These are phyloP conservation scores for Gossypium ekmanianum DNA, from an alignment of 345 rosid species.

Conservation along the genomic window DNA sequence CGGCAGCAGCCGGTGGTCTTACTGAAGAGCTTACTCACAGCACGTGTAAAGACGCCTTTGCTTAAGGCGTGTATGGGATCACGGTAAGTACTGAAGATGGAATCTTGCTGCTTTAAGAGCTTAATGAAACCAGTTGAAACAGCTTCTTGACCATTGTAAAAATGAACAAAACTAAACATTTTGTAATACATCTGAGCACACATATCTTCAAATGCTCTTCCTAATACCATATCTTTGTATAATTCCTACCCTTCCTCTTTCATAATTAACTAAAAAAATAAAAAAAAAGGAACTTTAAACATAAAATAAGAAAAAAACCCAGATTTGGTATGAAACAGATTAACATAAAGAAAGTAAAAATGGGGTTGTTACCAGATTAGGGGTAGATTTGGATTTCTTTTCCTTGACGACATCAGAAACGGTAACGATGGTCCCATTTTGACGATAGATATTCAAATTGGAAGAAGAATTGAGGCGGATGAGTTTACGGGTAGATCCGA, in stretches of 20 bases:
- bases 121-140: constrained; percentile 76
- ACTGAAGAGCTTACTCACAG: constrained; percentile 84
- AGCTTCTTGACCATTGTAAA: constrained; percentile 84
- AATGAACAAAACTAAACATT: constrained; percentile 82
- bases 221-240: constrained; percentile 72
- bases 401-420: constrained; percentile 30
- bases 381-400: constrained; percentile 40
- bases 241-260: constrained; percentile 68
- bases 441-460: constrained; percentile 2
- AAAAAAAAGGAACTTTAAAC: not conserved
- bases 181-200: constrained; percentile 92
- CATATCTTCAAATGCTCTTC: constrained; percentile 77
- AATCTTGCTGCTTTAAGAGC: constrained; percentile 54
- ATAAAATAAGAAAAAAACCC: not conserved
- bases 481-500: constrained; percentile 11
- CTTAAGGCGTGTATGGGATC: constrained; percentile 82
- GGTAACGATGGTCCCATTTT: not conserved
- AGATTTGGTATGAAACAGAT: not conserved
- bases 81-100: constrained; percentile 69
- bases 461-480: constrained; percentile 1
- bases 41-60: constrained; percentile 77
- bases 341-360: not conserved
- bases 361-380: constrained; percentile 38
- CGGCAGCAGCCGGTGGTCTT: constrained; percentile 74
- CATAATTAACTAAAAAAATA: constrained; percentile 39